phyloP scores from a whole-genome alignment of 2,329 filamentous ascomycete species.

The Pseudogymnoascus sp. region DNA sequence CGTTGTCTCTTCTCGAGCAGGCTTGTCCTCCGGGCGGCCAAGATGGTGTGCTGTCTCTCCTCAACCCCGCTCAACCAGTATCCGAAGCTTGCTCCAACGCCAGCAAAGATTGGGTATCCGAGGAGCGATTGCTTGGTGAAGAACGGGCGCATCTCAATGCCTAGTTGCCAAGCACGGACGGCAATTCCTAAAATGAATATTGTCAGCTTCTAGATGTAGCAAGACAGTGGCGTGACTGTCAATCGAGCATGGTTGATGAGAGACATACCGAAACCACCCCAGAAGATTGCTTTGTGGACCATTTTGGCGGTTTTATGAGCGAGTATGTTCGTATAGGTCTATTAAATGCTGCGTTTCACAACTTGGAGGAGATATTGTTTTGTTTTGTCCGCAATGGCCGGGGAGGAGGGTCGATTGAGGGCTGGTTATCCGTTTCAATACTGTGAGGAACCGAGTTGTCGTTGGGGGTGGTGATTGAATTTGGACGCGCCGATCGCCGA shows the following conservation, averaged over 20 bases:
- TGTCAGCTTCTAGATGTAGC: neutral
- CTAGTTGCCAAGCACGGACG: conserved; percentile 91
- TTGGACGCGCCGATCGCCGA: conserved; percentile 8
- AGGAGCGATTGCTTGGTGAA: conserved; percentile 77
- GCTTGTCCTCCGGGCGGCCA: conserved; percentile 68
- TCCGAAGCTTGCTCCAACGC: conserved; percentile 81
- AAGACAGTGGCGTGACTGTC: conserved; percentile 1
- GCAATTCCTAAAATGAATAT: conserved; percentile 58
- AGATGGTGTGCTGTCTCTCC: conserved; percentile 64
- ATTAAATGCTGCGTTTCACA: neutral
- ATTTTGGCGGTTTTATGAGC: conserved; percentile 20
- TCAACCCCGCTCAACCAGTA: conserved; percentile 95
- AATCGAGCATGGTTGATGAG: conserved; percentile 13
- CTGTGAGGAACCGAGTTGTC: conserved; percentile 4
- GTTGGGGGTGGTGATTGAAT: conserved; percentile 10
- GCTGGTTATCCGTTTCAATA: neutral
- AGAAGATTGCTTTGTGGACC: conserved; percentile 60
- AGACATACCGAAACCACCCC: conserved; percentile 79
- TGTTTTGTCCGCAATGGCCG: conserved; percentile 5
- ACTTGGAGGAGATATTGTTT: neutral
- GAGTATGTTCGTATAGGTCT: neutral
- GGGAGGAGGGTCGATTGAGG: neutral
- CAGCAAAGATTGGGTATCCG: conserved; percentile 85
- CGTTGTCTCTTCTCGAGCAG: conserved; percentile 85
- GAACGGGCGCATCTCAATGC: conserved; percentile 95